These are phyloP conservation scores for Verticillium albo-atrum DNA, from an alignment of 2,329 filamentous ascomycete genomes.

Conservation along the genomic window DNA sequence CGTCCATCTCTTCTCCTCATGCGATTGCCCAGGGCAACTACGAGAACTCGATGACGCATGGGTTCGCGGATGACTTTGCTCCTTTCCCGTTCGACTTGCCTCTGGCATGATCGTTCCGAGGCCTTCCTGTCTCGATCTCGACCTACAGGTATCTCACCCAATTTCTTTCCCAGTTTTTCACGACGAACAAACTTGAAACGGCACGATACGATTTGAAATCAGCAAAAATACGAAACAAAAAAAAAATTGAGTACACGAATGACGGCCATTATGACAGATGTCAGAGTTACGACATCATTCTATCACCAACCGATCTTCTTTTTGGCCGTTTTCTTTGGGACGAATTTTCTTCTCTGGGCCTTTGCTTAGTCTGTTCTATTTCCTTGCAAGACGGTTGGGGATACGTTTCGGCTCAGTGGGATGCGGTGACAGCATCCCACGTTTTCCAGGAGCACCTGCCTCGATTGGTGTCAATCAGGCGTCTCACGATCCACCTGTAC, in stretches of 20 bases:
- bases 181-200: not conserved
- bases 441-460: not conserved
- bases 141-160: not conserved
- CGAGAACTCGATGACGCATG: slow-evolving; percentile 3
- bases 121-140: not conserved
- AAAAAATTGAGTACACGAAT: not conserved
- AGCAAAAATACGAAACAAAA: not conserved
- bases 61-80: slow-evolving; percentile 6
- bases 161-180: not conserved
- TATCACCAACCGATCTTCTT: not conserved
- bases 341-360: not conserved
- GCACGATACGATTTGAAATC: not conserved
- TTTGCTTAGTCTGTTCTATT: not conserved
- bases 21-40: slow-evolving; percentile 9
- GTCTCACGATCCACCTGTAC: not conserved
- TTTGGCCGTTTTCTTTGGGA: not conserved
- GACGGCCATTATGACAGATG: not conserved
- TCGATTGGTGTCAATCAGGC: not conserved
- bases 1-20: slow-evolving; percentile 9
- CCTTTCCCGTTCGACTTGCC: slow-evolving; percentile 2
- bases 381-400: not conserved
- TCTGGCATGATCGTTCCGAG: not conserved
- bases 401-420: slow-evolving; percentile 3
- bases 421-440: slow-evolving; percentile 1
- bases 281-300: not conserved